phyloP scores from a whole-genome alignment of 306 rosid genomes.

The Betula pendula region DNA sequence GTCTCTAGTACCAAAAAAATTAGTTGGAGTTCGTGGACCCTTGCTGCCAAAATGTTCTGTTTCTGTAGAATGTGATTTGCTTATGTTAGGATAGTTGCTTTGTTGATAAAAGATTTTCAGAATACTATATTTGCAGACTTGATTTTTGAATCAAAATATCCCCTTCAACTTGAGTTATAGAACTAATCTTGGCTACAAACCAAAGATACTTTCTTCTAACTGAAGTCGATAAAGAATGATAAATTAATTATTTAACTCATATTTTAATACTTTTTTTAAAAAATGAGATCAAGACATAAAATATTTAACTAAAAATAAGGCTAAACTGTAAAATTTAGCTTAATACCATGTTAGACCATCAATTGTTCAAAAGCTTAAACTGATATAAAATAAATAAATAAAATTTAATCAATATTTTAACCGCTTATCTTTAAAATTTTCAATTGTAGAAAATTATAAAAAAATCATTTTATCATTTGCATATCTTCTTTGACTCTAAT shows the following conservation, averaged over 20 bases:
- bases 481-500: neutral
- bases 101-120: neutral
- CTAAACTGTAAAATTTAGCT: no score
- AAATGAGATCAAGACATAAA: no score
- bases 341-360: no score
- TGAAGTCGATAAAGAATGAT: no score
- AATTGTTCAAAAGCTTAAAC: no score
- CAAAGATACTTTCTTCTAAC: no score
- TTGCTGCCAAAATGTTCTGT: neutral
- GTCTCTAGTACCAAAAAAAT: neutral
- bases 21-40: neutral
- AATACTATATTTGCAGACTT: neutral
- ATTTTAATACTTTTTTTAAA: no score
- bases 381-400: no score
- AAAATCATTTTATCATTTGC: neutral
- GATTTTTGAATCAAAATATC: neutral
- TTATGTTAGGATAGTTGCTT: neutral
- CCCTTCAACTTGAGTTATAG: neutral
- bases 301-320: no score
- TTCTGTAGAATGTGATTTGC: neutral
- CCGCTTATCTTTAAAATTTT: no score
- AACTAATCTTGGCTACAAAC: neutral
- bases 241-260: no score
- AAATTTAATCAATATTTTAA: no score
- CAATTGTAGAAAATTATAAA: neutral